phyloP scores from a whole-genome alignment of 768 basidiomycete genomes.

The Boletus sp. region DNA sequence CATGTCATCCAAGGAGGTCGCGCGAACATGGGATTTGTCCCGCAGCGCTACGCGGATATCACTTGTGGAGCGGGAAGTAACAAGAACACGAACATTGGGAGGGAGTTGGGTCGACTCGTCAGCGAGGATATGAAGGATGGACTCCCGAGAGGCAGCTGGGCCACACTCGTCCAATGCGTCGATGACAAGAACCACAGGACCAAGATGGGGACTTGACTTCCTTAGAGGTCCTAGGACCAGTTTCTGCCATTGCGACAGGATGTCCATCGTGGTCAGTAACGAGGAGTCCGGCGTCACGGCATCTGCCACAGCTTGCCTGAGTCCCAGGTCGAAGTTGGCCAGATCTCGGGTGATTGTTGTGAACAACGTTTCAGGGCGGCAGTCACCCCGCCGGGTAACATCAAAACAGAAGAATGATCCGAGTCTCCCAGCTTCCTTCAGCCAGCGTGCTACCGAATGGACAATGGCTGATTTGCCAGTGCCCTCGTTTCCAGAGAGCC shows the following conservation, averaged over 20 bases:
- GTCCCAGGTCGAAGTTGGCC: background rate
- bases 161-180: background rate
- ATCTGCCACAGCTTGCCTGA: background rate
- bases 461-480: background rate
- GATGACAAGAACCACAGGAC: background rate
- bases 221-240: background rate
- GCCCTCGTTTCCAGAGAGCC: background rate
- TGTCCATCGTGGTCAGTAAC: too few relatives aligned
- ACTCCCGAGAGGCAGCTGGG: background rate
- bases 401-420: background rate
- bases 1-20: background rate
- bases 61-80: background rate
- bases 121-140: background rate
- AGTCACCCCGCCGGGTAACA: background rate
- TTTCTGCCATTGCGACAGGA: too few relatives aligned
- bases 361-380: background rate
- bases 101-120: background rate
- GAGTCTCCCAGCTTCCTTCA: background rate
- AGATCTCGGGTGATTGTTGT: background rate
- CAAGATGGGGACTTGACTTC: background rate
- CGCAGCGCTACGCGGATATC: background rate
- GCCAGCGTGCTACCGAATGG: background rate
- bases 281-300: background rate
- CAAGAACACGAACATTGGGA: background rate
- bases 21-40: background rate